These are phyloP conservation scores for Phytopythium helicoides DNA, from an alignment of 352 stramenopile genomes.

Conservation along the genomic window DNA sequence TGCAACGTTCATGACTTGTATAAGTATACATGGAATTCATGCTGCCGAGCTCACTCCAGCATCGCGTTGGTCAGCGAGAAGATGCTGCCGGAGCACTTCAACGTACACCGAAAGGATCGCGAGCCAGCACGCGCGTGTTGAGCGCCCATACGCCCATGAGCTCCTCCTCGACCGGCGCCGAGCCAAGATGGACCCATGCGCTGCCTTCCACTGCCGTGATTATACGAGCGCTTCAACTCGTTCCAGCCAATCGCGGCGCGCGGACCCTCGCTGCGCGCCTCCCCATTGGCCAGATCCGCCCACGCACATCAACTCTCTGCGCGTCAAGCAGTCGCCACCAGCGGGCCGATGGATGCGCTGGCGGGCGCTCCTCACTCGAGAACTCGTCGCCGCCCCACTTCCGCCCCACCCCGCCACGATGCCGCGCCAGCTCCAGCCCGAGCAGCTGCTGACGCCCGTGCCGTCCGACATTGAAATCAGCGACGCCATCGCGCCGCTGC, in stretches of 20 bases:
- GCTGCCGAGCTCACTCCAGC: too few relatives aligned
- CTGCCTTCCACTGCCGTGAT: too few relatives aligned
- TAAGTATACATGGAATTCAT: too few relatives aligned
- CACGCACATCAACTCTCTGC: not conserved
- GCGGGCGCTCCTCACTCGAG: not conserved
- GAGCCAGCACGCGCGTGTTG: too few relatives aligned
- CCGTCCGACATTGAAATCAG: conserved; percentile 83
- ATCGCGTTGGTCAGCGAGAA: too few relatives aligned
- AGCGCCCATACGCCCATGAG: too few relatives aligned
- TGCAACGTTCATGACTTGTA: too few relatives aligned
- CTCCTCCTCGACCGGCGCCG: too few relatives aligned
- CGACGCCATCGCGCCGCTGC: conserved; percentile 65
- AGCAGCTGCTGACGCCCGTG: conserved; percentile 66
- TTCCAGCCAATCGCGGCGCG: not conserved
- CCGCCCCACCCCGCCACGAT: conserved; percentile 23
- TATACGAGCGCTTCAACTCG: conserved; percentile 3
- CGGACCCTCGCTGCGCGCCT: not conserved
- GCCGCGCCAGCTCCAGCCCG: conserved; percentile 47
- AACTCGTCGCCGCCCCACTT: not conserved
- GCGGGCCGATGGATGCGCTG: too few relatives aligned
- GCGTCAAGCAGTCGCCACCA: not conserved
- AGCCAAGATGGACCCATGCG: too few relatives aligned
- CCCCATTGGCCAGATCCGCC: not conserved
- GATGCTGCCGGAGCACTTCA: too few relatives aligned
- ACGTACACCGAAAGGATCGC: too few relatives aligned